phyloP scores from a whole-genome alignment of 805 yeast species.

The Kuraishia borneana region DNA sequence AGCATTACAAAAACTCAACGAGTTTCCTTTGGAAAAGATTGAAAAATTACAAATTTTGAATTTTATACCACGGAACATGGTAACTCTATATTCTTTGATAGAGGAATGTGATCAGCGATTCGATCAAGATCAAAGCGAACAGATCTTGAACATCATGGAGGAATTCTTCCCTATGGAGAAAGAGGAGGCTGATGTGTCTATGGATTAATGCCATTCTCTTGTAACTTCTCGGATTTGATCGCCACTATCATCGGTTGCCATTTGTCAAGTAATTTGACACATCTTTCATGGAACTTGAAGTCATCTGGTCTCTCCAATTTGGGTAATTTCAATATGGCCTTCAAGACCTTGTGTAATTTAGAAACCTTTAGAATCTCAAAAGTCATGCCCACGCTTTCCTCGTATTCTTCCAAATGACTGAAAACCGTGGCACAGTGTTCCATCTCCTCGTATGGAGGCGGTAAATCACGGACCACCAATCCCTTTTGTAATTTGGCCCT shows the following conservation, averaged over 20 bases:
- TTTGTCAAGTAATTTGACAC: constrained; percentile 24
- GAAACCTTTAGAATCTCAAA: constrained; percentile 29
- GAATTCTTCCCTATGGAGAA: constrained; percentile 37
- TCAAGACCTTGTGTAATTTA: constrained; percentile 40
- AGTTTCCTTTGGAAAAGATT: constrained; percentile 58
- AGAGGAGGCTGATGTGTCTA: constrained; percentile 10
- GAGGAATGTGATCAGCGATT: constrained; percentile 92
- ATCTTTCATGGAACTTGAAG: constrained; percentile 32
- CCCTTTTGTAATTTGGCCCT: constrained; percentile 37
- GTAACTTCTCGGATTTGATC: constrained; percentile 13
- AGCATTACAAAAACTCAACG: constrained; percentile 32
- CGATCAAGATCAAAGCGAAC: constrained; percentile 50
- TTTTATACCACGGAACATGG: constrained; percentile 69
- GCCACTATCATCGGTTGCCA: constrained; percentile 29
- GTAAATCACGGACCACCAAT: constrained; percentile 29
- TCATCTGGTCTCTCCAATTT: constrained; percentile 30
- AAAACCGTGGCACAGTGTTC: constrained; percentile 27
- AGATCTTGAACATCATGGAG: constrained; percentile 44
- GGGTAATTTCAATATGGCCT: constrained; percentile 30
- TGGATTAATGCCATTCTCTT: background rate
- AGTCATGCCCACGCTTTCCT: constrained; percentile 16
- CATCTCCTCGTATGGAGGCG: constrained; percentile 32
- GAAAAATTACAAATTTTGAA: constrained; percentile 81
- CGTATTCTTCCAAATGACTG: constrained; percentile 28
- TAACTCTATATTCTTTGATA: constrained; percentile 64